A percentile compares a stretch with the other conserved stretches of the same genome.
These are phyloP conservation scores for Coemansia sp. DNA, from an alignment of 192 early-diverging fungal species.

Conservation along the genomic window DNA sequence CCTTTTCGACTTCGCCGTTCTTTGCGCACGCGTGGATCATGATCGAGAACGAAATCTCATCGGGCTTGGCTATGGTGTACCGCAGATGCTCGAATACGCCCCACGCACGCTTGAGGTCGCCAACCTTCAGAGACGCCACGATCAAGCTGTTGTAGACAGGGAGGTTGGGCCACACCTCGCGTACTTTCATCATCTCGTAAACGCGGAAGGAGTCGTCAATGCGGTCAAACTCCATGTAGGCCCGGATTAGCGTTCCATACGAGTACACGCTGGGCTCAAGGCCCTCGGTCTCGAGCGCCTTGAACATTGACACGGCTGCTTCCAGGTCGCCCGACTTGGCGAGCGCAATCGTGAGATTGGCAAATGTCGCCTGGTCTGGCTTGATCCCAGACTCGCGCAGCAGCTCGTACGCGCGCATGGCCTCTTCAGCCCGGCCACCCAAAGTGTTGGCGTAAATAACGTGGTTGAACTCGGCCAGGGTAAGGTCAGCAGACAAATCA, in stretches of 20 bases:
- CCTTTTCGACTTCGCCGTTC: conserved; percentile 80
- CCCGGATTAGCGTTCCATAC: conserved; percentile 72
- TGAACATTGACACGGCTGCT: conserved; percentile 62
- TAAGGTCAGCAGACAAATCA: conserved; percentile 17
- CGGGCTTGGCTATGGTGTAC: conserved; percentile 70
- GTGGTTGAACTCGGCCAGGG: conserved; percentile 51
- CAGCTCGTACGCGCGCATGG: conserved; percentile 61
- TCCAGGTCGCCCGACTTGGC: conserved; percentile 63
- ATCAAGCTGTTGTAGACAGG: conserved; percentile 80
- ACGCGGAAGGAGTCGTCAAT: conserved; percentile 73
- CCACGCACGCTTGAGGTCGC: conserved; percentile 82
- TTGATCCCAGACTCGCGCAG: conserved; percentile 61
- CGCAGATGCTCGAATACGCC: conserved; percentile 86
- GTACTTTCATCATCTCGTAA: conserved; percentile 73
- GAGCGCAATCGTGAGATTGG: conserved; percentile 79
- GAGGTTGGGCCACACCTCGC: conserved; percentile 55
- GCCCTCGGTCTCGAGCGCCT: conserved; percentile 56
- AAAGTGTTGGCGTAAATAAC: conserved; percentile 66
- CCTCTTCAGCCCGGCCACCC: conserved; percentile 58
- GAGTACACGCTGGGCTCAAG: conserved; percentile 63
- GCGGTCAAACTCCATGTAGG: conserved; percentile 57
- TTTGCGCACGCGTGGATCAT: conserved; percentile 93
- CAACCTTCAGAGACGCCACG: conserved; percentile 70
- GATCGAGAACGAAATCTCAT: conserved; percentile 74
- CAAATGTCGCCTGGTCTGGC: conserved; percentile 69